phyloP scores from a whole-genome alignment of 176 grass and related monocot genomes.

The Oryza officinalis region DNA sequence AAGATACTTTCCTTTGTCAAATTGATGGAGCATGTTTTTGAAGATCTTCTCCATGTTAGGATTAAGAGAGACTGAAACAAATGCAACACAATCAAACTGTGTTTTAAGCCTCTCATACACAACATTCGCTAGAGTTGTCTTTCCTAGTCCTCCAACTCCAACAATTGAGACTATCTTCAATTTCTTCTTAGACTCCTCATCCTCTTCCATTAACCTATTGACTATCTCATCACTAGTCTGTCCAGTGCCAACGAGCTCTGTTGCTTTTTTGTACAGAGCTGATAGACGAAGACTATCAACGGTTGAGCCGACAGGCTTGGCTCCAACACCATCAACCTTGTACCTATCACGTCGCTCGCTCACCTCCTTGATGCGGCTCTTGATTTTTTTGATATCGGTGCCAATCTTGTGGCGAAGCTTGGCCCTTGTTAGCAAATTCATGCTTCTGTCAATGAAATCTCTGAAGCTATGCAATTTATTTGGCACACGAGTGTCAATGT shows the following conservation, averaged over 20 bases:
- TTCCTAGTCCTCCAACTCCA: no score
- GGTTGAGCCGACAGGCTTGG: no score
- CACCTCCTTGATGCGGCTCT: neutral
- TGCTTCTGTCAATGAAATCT: neutral
- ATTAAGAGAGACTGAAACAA: neutral
- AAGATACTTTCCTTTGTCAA: neutral
- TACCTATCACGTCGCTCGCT: neutral
- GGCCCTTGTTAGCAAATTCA: neutral
- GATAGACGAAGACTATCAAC: no score
- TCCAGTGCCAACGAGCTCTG: neutral
- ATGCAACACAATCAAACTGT: neutral
- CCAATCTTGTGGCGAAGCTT: neutral
- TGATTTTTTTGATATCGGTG: neutral
- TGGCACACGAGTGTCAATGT: fast-evolving
- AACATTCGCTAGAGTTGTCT: no score
- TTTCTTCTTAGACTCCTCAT: neutral
- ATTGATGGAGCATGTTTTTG: neutral
- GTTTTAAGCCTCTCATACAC: no score
- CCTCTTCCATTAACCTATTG: neutral
- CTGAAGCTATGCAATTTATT: neutral
- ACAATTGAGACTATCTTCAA: no score
- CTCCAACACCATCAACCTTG: neutral
- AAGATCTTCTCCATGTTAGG: neutral
- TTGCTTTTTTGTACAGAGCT: neutral
- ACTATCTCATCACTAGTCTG: neutral